These are phyloP conservation scores for Xylaria sp. DNA, from an alignment of 2,329 filamentous ascomycete species.

Conservation along the genomic window DNA sequence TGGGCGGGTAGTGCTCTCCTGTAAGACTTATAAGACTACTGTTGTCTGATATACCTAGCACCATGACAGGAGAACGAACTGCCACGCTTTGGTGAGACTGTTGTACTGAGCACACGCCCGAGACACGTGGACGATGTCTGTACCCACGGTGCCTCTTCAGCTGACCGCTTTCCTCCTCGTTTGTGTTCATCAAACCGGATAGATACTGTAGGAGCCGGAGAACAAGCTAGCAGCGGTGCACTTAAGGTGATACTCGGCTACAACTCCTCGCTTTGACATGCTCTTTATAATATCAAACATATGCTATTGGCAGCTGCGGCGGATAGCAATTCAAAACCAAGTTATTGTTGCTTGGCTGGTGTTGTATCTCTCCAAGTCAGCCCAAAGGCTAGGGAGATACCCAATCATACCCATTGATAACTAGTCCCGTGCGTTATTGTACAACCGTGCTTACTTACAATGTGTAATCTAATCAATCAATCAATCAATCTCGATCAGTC, in stretches of 20 bases:
- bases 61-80: not conserved
- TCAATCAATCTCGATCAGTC: slow-evolving; percentile 10
- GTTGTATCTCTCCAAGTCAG: not conserved
- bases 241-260: slow-evolving; percentile 1
- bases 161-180: not conserved
- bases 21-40: not conserved
- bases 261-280: not conserved
- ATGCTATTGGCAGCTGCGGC: not conserved
- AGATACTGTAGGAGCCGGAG: not conserved
- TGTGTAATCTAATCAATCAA: slow-evolving; percentile 50
- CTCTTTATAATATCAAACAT: not conserved
- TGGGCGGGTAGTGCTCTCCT: not conserved
- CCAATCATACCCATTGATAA: slow-evolving; percentile 6
- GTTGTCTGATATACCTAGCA: no score
- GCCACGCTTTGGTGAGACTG: not conserved
- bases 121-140: slow-evolving; percentile 5
- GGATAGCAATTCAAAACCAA: not conserved
- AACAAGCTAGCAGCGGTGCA: not conserved
- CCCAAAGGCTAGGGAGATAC: not conserved
- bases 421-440: slow-evolving; percentile 6
- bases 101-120: not conserved
- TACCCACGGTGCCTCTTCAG: not conserved
- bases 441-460: slow-evolving; percentile 7
- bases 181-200: not conserved
- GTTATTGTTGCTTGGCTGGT: not conserved